A percentile compares a stretch with the other conserved stretches of the same genome.
Conservation (phyloP, 495 filamentous ascomycete genomes). For the Talaromyces stipitatus region DNA sequence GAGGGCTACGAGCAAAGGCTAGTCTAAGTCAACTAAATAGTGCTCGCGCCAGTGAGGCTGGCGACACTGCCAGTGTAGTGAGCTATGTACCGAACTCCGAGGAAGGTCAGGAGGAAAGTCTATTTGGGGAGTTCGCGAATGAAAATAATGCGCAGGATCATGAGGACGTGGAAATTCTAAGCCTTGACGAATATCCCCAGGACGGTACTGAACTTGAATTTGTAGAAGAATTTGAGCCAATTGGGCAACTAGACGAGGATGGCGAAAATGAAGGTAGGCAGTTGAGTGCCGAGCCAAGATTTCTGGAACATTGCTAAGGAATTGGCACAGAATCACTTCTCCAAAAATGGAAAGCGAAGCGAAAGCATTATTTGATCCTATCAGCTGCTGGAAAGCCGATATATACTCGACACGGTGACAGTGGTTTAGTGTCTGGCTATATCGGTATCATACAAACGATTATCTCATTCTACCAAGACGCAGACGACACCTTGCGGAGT, state of each 20-base stretch:
- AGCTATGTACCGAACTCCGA: constrained; percentile 74
- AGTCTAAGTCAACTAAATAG: constrained; percentile 41
- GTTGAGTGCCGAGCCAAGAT: background rate
- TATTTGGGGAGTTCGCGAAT: constrained; percentile 61
- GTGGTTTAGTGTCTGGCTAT: constrained; percentile 79
- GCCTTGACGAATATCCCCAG: constrained; percentile 46
- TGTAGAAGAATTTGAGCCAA: constrained; percentile 67
- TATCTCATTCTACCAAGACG: constrained; percentile 88
- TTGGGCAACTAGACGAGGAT: constrained; percentile 55
- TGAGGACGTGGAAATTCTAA: constrained; percentile 37
- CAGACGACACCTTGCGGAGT: constrained; percentile 63
- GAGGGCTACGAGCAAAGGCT: constrained; percentile 27
- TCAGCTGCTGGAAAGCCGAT: constrained; percentile 98
- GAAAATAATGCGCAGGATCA: constrained; percentile 16
- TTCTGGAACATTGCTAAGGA: background rate
- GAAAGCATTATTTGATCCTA: constrained; percentile 94
- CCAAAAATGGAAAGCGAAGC: constrained; percentile 70
- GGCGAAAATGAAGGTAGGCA: constrained; percentile 59
- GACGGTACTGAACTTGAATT: constrained; percentile 55
- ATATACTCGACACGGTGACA: constrained; percentile 88
- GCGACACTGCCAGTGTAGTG: constrained; percentile 74
- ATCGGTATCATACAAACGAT: constrained; percentile 97
- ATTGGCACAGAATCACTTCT: constrained; percentile 52
- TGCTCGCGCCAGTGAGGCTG: constrained; percentile 52
- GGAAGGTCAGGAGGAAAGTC: constrained; percentile 69